Conservation (phyloP, 306 rosid species). For the Quercus agrifolia region DNA sequence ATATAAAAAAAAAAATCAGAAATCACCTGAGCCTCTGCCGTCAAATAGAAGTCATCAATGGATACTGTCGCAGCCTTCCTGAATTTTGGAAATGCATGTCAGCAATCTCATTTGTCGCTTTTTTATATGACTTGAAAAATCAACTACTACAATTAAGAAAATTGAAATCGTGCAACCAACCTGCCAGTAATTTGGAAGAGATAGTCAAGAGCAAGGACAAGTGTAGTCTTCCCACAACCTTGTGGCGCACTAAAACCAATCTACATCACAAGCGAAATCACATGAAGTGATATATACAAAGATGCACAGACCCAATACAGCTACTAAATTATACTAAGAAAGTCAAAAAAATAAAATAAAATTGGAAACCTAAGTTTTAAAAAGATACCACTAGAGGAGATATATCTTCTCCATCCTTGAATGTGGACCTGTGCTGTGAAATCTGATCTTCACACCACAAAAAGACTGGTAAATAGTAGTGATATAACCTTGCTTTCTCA, state of each 20-base stretch:
- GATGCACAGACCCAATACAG: background rate
- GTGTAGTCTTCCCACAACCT: conserved; percentile 98
- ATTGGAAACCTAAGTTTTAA: background rate
- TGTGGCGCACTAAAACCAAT: conserved; percentile 98
- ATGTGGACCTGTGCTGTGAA: conserved; percentile 51
- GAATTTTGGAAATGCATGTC: conserved; percentile 32
- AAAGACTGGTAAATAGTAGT: conserved; percentile 86
- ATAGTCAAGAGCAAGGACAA: conserved; percentile 86
- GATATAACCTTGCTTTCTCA: conserved; percentile 88
- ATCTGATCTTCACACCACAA: conserved; percentile 87
- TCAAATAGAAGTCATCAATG: conserved; percentile 88
- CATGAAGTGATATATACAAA: background rate
- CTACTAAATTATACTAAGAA: background rate
- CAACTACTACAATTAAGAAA: background rate
- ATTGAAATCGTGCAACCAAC: conserved; percentile 29
- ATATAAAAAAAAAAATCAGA: background rate
- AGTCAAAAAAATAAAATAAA: background rate
- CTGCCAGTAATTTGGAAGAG: conserved; percentile 60
- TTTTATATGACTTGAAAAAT: conserved; percentile 5
- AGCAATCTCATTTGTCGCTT: conserved; percentile 16
- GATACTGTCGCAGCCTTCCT: conserved; percentile 88
- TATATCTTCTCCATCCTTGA: conserved; percentile 64
- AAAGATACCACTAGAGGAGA: conserved; percentile 77
- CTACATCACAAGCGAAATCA: conserved; percentile 36
- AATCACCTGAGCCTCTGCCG: conserved; percentile 79